These are phyloP conservation scores for Capsella bursapastoris DNA, from an alignment of 345 rosid species.

Conservation along the genomic window DNA sequence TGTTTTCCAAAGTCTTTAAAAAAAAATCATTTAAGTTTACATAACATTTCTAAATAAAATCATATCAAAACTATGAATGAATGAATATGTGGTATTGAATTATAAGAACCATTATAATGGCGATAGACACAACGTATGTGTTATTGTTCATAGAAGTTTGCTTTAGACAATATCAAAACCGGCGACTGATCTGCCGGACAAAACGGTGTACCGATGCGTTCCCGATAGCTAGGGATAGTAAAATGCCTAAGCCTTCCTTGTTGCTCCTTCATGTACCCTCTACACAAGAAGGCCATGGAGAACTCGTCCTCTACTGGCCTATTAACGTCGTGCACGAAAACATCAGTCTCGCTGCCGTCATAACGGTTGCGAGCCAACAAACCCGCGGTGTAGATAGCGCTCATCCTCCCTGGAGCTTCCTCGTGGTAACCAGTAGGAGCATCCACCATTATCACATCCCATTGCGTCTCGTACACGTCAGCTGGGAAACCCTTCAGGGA, in stretches of 20 bases:
- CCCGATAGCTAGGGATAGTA: neutral
- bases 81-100: neutral
- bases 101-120: neutral
- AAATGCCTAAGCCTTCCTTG: slow-evolving; percentile 1
- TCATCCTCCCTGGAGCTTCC: slow-evolving; percentile 6
- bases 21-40: neutral
- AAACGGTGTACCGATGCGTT: neutral
- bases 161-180: neutral
- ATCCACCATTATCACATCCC: slow-evolving; percentile 5
- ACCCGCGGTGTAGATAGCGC: slow-evolving; percentile 1
- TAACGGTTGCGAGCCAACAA: slow-evolving; percentile 2
- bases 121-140: neutral
- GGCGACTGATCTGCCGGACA: neutral
- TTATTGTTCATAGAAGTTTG: neutral
- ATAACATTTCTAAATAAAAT: neutral
- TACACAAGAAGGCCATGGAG: neutral
- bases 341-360: neutral
- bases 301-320: neutral
- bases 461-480: neutral
- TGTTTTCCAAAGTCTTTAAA: neutral
- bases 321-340: neutral
- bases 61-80: neutral
- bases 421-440: neutral
- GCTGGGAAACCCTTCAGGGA: neutral
- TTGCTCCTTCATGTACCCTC: neutral